Evolutionary conservation across 2,329 filamentous ascomycete species (phyloP).

Genomic region (Ophiostoma pallidulum): DNA sequence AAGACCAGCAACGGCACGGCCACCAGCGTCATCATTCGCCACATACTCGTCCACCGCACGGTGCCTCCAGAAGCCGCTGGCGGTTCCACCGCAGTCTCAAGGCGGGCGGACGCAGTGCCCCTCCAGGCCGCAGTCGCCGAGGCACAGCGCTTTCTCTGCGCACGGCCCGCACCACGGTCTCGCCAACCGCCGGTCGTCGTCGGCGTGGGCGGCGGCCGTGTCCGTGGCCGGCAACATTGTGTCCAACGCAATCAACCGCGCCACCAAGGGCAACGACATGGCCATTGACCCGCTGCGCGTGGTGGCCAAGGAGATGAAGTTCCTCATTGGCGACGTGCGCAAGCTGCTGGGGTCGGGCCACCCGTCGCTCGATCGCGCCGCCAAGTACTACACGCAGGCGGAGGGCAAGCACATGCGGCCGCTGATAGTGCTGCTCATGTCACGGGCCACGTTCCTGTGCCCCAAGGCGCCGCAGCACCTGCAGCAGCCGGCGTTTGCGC

Average conservation of each 20-base stretch:
- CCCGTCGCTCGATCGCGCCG: conserved; percentile 84
- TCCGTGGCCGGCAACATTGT: conserved; percentile 62
- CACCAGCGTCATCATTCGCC: not conserved
- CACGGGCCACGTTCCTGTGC: conserved; percentile 76
- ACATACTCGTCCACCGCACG: not conserved
- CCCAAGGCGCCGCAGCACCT: conserved; percentile 41
- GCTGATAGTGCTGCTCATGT: conserved; percentile 92
- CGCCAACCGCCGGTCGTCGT: conserved; percentile 27
- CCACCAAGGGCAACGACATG: conserved; percentile 56
- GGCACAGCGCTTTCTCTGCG: no score
- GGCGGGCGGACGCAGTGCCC: not conserved
- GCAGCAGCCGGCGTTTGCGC: conserved; percentile 20
- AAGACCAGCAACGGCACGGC: not conserved
- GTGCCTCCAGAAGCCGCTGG: not conserved
- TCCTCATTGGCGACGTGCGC: conserved; percentile 84
- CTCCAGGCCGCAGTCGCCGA: not conserved
- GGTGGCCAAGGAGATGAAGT: conserved; percentile 95
- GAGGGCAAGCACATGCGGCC: conserved; percentile 96
- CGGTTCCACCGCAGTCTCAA: no score
- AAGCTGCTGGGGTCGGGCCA: conserved; percentile 91
- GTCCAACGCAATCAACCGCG: conserved; percentile 53
- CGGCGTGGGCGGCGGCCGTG: conserved; percentile 69
- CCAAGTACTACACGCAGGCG: conserved; percentile 95
- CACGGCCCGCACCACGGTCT: not conserved
- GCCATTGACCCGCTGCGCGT: conserved; percentile 79